Evolutionary conservation across 495 filamentous ascomycete genomes (phyloP).

Genomic region (Xylaria grammica): DNA sequence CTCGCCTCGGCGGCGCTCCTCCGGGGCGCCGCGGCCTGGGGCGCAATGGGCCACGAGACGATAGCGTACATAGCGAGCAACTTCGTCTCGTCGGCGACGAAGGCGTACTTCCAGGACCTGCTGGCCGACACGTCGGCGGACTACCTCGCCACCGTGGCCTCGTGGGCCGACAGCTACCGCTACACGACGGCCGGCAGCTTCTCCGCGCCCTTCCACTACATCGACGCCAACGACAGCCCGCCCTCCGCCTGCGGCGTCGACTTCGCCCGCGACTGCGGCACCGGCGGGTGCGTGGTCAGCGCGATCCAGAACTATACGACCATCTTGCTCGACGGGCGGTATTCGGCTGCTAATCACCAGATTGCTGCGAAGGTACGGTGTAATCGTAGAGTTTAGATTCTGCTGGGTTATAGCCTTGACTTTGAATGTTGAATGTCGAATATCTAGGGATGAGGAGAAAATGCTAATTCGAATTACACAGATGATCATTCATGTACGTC

Average conservation of each 20-base stretch:
- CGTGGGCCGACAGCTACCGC: slow-evolving; percentile 67
- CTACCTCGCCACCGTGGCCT: slow-evolving; percentile 64
- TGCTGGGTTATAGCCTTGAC: no score
- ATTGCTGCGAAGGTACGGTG: slow-evolving; percentile 32
- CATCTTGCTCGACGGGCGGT: slow-evolving; percentile 30
- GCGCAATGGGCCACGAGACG: slow-evolving; percentile 63
- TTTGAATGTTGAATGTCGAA: no score
- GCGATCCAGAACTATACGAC: slow-evolving; percentile 66
- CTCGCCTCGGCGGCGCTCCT: slow-evolving; percentile 28
- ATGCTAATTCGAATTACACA: slow-evolving; percentile 16
- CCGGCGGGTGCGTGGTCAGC: slow-evolving; percentile 61
- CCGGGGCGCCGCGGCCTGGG: slow-evolving; percentile 35
- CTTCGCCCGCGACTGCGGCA: slow-evolving; percentile 62
- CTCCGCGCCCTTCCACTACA: slow-evolving; percentile 62
- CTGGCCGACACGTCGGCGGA: slow-evolving; percentile 54
- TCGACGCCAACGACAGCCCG: slow-evolving; percentile 69
- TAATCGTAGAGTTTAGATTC: no score
- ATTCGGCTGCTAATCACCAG: slow-evolving; percentile 27
- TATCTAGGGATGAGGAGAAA: no score
- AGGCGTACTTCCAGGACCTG: slow-evolving; percentile 53
- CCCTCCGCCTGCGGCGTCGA: slow-evolving; percentile 63
- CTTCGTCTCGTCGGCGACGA: slow-evolving; percentile 52
- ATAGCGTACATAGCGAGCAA: slow-evolving; percentile 59
- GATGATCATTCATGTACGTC: slow-evolving; percentile 62
- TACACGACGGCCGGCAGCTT: slow-evolving; percentile 58